Conservation (phyloP, 2,329 filamentous ascomycete species). For the Diaporthe eres region DNA sequence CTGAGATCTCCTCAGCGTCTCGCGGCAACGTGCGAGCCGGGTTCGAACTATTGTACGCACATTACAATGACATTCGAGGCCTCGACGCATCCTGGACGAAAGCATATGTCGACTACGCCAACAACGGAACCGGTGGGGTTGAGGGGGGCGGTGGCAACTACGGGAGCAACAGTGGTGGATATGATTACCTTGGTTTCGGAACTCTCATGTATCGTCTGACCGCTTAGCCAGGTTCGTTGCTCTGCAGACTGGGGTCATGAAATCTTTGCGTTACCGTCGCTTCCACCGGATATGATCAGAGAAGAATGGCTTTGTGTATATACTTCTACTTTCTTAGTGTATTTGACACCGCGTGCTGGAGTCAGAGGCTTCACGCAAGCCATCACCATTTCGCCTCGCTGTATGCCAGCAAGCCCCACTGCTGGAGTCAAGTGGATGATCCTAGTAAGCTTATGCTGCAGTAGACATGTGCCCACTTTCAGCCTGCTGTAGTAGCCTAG, state of each 20-base stretch:
- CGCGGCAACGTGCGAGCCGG: slow-evolving; percentile 55
- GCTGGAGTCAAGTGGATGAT: no score
- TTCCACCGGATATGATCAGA: background rate
- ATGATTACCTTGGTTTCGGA: slow-evolving; percentile 54
- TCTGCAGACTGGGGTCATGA: background rate
- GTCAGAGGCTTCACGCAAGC: no score
- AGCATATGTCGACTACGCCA: slow-evolving; percentile 54
- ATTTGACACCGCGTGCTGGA: no score
- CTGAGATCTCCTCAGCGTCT: slow-evolving; percentile 52
- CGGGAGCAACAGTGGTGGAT: slow-evolving; percentile 56
- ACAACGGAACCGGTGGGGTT: slow-evolving; percentile 51
- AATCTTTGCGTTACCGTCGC: background rate
- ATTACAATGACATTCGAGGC: slow-evolving; percentile 56
- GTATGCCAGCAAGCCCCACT: no score
- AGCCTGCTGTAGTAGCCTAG: no score
- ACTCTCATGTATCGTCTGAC: slow-evolving; percentile 48
- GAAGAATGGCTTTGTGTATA: no score
- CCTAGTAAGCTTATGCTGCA: no score
- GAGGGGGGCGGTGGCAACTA: slow-evolving; percentile 62
- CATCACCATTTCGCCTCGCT: no score
- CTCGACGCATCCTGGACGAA: slow-evolving; percentile 55
- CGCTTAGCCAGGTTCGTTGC: background rate
- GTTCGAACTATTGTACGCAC: slow-evolving; percentile 56
- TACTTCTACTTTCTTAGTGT: no score
- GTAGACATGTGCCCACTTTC: no score